These are phyloP conservation scores for Microsporum audouinii DNA, from an alignment of 2,329 filamentous ascomycete species.

Conservation along the genomic window DNA sequence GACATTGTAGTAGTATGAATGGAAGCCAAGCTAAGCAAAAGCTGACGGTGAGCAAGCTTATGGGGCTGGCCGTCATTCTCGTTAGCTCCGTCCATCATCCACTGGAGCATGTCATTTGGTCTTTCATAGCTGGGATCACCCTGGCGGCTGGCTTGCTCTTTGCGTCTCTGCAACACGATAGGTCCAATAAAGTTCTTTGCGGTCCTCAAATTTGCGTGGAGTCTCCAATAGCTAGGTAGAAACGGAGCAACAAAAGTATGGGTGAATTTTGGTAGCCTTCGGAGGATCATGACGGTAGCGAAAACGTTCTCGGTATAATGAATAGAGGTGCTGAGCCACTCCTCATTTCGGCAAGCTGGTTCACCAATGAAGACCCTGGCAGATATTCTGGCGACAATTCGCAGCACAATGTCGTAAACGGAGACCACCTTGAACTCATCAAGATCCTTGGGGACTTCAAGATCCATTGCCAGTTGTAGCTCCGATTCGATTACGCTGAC, in stretches of 20 bases:
- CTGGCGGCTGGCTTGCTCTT: conserved; percentile 10
- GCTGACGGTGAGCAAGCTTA: conserved; percentile 10
- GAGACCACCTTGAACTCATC: not conserved
- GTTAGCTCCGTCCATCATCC: conserved; percentile 1
- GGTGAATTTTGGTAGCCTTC: not conserved
- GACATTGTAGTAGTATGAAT: conserved; percentile 14
- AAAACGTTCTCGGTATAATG: conserved; percentile 29
- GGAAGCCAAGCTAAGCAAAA: conserved; percentile 11
- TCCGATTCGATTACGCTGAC: not conserved
- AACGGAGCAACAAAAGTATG: conserved; percentile 13
- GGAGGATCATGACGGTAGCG: conserved; percentile 18
- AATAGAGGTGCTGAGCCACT: conserved; percentile 28
- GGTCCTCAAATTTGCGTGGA: conserved; percentile 22
- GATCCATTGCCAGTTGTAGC: not conserved
- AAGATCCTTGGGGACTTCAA: not conserved
- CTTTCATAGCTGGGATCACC: not conserved
- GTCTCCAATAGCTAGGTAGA: conserved; percentile 25
- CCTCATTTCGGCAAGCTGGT: conserved; percentile 26
- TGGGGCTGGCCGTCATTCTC: conserved; percentile 4
- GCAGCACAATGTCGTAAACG: not conserved
- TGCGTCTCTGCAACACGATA: conserved; percentile 23
- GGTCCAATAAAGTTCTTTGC: conserved; percentile 26
- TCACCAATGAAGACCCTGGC: conserved; percentile 33
- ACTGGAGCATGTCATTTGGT: conserved; percentile 5
- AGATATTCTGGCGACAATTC: conserved; percentile 30